Conservation (phyloP, 192 early-diverging fungal genomes). For the Piromyces sp. region DNA sequence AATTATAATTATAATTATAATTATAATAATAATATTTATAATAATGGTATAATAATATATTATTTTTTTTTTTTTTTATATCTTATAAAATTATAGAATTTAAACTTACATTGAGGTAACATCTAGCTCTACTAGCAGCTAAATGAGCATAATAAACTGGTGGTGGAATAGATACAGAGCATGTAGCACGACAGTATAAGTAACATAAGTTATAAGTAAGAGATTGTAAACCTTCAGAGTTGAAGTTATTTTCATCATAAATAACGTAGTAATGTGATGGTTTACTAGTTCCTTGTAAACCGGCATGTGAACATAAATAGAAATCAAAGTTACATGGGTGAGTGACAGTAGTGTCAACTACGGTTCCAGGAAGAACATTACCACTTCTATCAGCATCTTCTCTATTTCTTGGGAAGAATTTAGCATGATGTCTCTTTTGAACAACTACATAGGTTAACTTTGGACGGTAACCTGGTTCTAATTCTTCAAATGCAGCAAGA, state of each 20-base stretch:
- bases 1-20: no score
- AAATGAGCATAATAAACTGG: background rate
- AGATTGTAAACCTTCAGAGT: slow-evolving; percentile 53
- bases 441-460: slow-evolving; percentile 4
- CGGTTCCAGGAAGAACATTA: slow-evolving; percentile 25
- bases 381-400: slow-evolving; percentile 9
- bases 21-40: no score
- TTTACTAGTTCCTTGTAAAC: slow-evolving; percentile 81
- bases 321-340: slow-evolving; percentile 7
- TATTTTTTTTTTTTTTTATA: background rate
- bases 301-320: slow-evolving; percentile 44
- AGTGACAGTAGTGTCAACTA: slow-evolving; percentile 14
- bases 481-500: background rate
- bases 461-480: background rate
- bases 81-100: no score
- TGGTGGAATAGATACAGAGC: background rate
- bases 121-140: background rate
- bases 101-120: background rate
- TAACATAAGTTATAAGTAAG: background rate
- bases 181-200: background rate
- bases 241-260: slow-evolving; percentile 69
- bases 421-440: background rate
- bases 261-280: slow-evolving; percentile 84
- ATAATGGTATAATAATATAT: background rate
- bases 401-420: slow-evolving; percentile 3